Base-by-base conservation (phyloP, 345 rosid species). In the Arabis alpina region DNA sequence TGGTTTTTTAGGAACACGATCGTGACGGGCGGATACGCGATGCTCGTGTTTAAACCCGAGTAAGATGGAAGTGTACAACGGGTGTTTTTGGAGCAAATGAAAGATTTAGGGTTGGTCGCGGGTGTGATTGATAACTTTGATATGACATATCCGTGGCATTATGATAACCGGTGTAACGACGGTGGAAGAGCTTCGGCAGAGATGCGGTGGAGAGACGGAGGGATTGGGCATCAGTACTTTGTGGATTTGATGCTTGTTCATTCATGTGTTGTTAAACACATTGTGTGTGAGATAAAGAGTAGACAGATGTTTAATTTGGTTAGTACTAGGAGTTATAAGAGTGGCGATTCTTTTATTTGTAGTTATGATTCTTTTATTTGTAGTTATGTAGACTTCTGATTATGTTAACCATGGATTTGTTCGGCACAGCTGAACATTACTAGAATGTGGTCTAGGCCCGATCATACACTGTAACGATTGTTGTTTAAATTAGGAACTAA, bases 121-220 rank as follows among this genome's bases (percentile, higher is more conserved):
- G 77, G 84, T 10, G 87, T 93, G 76, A 69, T 90, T 2, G 98
- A 90, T 71, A 79, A 90, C 82, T 90, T 90, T 0, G 97, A 93
- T 53, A 80, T 90, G 86, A 93, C 98, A 15, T 88, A 60, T 75
- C 91, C 97, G 1, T 93, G 97, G 97, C 97, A 93, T 80, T 93
- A 70, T 24, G 93, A 93, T 77, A 90, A 87, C 61, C 77, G 97
- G 44, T 90, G 97, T 77, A 93, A 80, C 3, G 94, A 93, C 25
- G 97, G 98, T 15, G 98, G 97, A 7, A 84, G 91, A 70, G 86
- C 87, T 43, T 96, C 96, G 1, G 77, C 73, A 3, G 86, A 88
- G 80, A 80, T 81, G 93, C 76, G 64, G 73, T 93, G 98, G 98
- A 86, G 82, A 77, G 97, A 93, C 19, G 98, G 97, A 4, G 80